These are phyloP conservation scores for Cupressus sempervirens DNA, from an alignment of 75 land plant species.

Conservation along the genomic window DNA sequence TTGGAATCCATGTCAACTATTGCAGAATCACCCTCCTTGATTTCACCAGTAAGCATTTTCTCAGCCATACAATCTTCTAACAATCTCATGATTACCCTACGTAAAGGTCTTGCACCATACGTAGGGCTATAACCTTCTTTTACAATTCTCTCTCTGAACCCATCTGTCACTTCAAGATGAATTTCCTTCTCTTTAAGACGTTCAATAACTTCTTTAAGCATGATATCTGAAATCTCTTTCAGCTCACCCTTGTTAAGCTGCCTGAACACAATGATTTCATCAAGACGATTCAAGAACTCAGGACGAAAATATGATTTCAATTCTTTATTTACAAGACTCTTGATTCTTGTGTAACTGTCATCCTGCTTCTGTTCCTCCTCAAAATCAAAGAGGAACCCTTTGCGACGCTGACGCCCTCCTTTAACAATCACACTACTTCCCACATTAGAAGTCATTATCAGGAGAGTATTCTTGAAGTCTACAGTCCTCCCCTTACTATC, in stretches of 20 bases:
- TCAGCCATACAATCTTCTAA: constrained; percentile 40
- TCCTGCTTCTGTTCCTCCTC: constrained; percentile 35
- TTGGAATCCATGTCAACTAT: constrained; percentile 40
- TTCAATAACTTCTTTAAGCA: constrained; percentile 48
- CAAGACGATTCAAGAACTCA: constrained; percentile 50
- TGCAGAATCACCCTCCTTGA: constrained; percentile 46
- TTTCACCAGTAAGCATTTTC: constrained; percentile 40
- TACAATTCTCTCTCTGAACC: constrained; percentile 39
- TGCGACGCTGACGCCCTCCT: constrained; percentile 41
- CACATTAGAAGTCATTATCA: constrained; percentile 52
- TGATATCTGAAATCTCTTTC: constrained; percentile 57
- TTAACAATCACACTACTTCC: constrained; percentile 55
- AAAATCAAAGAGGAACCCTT: constrained; percentile 35
- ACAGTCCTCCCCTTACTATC: constrained; percentile 54
- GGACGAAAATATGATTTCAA: constrained; percentile 48
- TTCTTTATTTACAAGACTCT: constrained; percentile 41
- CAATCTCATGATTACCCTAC: constrained; percentile 40
- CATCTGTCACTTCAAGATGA: constrained; percentile 49
- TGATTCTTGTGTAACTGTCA: constrained; percentile 47
- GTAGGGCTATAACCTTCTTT: constrained; percentile 47
- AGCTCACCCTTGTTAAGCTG: constrained; percentile 58
- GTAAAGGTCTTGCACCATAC: constrained; percentile 41
- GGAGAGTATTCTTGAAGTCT: constrained; percentile 48
- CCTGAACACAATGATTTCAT: constrained; percentile 59
- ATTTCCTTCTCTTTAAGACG: constrained; percentile 40